Evolutionary conservation across 2,329 filamentous ascomycete species (phyloP), one percentile per base, ranked within the genome.

Genomic region (Fusarium scirpi): DNA sequence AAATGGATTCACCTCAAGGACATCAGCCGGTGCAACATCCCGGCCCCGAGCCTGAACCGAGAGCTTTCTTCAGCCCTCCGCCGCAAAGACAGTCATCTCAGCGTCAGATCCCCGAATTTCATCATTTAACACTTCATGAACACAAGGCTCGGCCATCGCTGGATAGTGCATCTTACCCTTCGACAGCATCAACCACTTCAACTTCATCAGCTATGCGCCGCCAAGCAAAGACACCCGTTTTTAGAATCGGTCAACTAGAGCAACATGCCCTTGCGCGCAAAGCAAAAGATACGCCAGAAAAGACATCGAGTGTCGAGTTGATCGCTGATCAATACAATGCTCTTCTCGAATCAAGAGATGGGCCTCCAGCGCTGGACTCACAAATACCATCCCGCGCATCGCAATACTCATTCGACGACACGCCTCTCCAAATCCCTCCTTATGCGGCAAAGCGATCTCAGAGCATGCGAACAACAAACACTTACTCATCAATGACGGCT

Each of bases 241-340:
- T 80, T 44, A 78, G 78, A 12, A 84, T 87, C 60, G 85, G 85
- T 16, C 85, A 87, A 70, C 78, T 85, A 4, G 85, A 87, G 62
- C 77, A 65, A 44, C 72, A 77, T 9, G 62, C 72, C 16, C 67
- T 73, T 25, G 61, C 65, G 46, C 62, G 73, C 48, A 66, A 70
- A 59, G 61, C 70, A 10, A 65, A 71, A 6, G 72, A 69, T 12
- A 65, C 67, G 5, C 64, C 76, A 6, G 76, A 76, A 34, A 80
- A 81, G 67, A 80, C 78, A 2, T 79, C 80, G 2, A 85, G 81
- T 69, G 82, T 83, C 34, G 84, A 87, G 56, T 76, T 80, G 41
- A 84, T 87, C 34, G 85, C 85, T 24, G 83, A 86, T 45, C 84
- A 86, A 56, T 87, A 87, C 65, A 80, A 80, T 20, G 82, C 82